Base-by-base conservation (phyloP, 176 grass and related monocot species). In the maize (Zea mays) region DNA sequence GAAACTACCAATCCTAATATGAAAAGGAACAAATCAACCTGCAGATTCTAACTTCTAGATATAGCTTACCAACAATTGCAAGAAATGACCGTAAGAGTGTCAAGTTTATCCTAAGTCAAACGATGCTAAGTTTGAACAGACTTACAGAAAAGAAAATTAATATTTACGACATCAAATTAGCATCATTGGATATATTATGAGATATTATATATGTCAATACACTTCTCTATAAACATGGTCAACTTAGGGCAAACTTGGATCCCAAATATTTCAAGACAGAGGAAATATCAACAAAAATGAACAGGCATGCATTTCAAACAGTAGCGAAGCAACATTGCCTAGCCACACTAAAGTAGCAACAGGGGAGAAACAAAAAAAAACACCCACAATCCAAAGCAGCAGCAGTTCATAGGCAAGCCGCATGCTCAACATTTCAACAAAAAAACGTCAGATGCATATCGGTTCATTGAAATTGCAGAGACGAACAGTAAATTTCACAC, bases 1-100 rank as follows among this genome's bases (percentile, higher is more conserved):
- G 20, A 60, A 60, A 60, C 19, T 33, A 27, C 9, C 10, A 85
- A 67, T 38, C 60, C 35, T n/a, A 67, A 60, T 41, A 81, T 8
- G 13, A 12, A 27, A 48, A 10, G 72, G 6, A n/a, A 38, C 10
- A 61, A 77, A 72, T 57, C n/a, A 47, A 17, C 67, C 43, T 55
- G 66, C 19, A 52, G 33, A 35, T n/a, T 48, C 17, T 43, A 54
- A 48, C 21, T 6, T 74, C 49, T 17, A 39, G 16, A 19, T 35
- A 36, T 37, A 74, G 44, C 14, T 67, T 59, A 67, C 49, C 5
- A 70, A 17, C 7, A 42, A 58, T 58, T 58, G 46, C 10, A 50
- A 34, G 5, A 82, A 65, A 65, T 65, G 17, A 19, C 37, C 0
- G 1, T 20, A 20, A 57, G 5, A 57, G 54, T 21, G 8, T 8